Evolutionary conservation across 495 filamentous ascomycete species (phyloP).

Genomic region (Aspergillus nanangensis): DNA sequence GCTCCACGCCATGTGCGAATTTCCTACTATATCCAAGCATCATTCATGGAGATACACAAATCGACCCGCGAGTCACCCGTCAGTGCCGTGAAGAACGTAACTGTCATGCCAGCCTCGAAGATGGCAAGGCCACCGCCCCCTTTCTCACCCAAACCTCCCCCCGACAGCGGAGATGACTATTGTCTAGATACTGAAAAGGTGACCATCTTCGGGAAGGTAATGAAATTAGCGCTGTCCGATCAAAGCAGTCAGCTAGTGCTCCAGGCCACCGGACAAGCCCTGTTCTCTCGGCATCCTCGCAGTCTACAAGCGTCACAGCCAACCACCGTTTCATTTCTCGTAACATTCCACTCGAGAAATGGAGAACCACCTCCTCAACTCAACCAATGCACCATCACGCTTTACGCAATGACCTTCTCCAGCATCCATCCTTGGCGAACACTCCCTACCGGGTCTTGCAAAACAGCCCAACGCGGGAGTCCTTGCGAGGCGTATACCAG

Average conservation of each 20-base stretch:
- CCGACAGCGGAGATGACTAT: no score
- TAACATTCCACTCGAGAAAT: neutral
- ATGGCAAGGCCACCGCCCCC: neutral
- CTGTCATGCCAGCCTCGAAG: neutral
- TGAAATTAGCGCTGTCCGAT: no score
- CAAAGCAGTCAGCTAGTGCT: no score
- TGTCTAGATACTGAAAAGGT: no score
- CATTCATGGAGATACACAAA: neutral
- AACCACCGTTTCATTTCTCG: neutral
- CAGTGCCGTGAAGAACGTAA: neutral
- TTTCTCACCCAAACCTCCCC: no score
- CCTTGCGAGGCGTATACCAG: no score
- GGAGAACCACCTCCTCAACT: neutral
- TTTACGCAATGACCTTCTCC: neutral
- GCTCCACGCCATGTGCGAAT: neutral
- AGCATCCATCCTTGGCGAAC: neutral
- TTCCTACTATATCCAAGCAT: neutral
- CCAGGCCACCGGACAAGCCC: no score
- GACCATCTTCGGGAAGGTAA: no score
- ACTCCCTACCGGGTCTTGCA: no score
- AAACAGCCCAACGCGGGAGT: no score
- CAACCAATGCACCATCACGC: neutral
- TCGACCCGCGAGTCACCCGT: neutral
- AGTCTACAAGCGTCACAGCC: no score
- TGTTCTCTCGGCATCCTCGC: no score